Evolutionary conservation across 306 rosid genomes (phyloP).

Genomic region (Cucumis melo): DNA sequence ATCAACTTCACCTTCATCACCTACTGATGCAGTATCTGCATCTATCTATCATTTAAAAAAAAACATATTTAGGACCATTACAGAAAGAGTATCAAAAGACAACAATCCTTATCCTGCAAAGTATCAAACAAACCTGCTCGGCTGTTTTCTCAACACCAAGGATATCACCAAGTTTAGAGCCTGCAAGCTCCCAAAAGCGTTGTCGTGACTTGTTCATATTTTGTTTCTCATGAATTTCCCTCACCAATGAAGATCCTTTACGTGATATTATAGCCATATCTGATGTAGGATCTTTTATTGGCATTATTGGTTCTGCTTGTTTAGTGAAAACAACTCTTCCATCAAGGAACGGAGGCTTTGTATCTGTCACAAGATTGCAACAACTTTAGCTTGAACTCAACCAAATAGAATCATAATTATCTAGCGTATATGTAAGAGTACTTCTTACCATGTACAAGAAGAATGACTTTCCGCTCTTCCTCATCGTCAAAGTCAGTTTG

Average conservation of each 20-base stretch:
- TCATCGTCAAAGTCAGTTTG: constrained; percentile 97
- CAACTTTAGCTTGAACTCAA: neutral
- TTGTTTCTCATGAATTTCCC: constrained; percentile 90
- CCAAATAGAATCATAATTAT: neutral
- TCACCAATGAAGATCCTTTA: constrained; percentile 78
- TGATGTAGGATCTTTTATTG: constrained; percentile 91
- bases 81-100: constrained; percentile 13
- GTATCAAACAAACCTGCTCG: constrained; percentile 61
- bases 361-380: constrained; percentile 42
- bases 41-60: constrained; percentile 44
- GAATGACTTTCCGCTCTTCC: constrained; percentile 92
- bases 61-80: constrained; percentile 1
- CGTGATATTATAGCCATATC: constrained; percentile 99
- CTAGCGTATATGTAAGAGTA: neutral
- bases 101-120: constrained; percentile 11
- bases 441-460: constrained; percentile 85
- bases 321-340: constrained; percentile 95
- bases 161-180: constrained; percentile 94
- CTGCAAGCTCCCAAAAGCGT: constrained; percentile 99
- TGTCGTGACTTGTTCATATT: constrained; percentile 87
- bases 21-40: constrained; percentile 89
- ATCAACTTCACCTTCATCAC: constrained; percentile 89
- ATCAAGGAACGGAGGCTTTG: constrained; percentile 95
- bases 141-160: constrained; percentile 91
- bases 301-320: constrained; percentile 99